Evolutionary conservation across 805 yeast species (phyloP), one percentile per base, ranked within the genome.

Genomic region (Saccharomycopsis sp.): DNA sequence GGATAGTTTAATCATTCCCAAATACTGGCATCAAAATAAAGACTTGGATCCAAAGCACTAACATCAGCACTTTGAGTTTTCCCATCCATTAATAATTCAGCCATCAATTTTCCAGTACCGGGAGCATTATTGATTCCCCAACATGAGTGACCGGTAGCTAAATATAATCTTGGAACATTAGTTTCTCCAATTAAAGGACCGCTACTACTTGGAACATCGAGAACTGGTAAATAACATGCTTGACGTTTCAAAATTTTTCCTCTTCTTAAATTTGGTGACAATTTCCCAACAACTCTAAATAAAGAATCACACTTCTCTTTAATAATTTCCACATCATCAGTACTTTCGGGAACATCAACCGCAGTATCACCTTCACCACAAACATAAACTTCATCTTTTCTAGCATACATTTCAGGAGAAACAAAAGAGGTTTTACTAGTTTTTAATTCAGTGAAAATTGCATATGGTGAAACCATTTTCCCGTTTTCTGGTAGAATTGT

Each of bases 101-200:
- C 77, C 78, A 89, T 71, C 29, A 92, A 70, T 54, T 85, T 76
- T n/a, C 98, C 98, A 0, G 96, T 88, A 3, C 83, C 96, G 1
- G 96, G 96, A 0, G 96, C 96, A 59, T 92, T 89, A 62, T 89
- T 92, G 48, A 89, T 92, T 18, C 98, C 98, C 98, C 98, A 89
- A 62, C 97, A 92, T 13, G 95, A 82, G 60, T 89, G 98, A 0
- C 97, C 98, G 13, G 89, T 74, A 2, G 96, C 95, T 41, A 89
- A 59, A 51, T 65, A 82, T 46, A 89, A 63, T 45, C 79, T 77
- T 18, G 72, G 74, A 5, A 88, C 94, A 53, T 87, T 87, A 0
- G 97, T 89, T 52, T 84, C 89, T 34, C 98, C 98, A 51, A 89
- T 79, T 40, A 92, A 65, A 0, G 98, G 98, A 4, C 98, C 98